A percentile compares a stretch with the other conserved stretches of the same genome.
phyloP scores from a whole-genome alignment of 2,329 filamentous ascomycete species.

The Paracamarosporium sp. region DNA sequence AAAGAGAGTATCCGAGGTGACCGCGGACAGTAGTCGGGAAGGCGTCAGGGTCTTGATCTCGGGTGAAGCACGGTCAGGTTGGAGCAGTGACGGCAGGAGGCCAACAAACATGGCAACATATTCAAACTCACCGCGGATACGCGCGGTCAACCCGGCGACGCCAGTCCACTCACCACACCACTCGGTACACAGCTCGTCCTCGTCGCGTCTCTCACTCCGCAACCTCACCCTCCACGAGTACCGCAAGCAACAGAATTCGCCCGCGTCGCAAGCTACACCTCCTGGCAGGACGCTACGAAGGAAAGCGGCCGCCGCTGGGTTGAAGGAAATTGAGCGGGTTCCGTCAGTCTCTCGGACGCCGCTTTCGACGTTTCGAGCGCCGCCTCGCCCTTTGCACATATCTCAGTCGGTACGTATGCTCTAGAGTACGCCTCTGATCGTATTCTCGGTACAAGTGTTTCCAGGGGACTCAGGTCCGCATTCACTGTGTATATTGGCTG shows the following conservation, averaged over 20 bases:
- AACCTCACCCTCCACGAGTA: slow-evolving; percentile 49
- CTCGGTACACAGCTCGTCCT: slow-evolving; percentile 41
- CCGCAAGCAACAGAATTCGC: slow-evolving; percentile 45
- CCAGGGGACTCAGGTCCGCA: no score
- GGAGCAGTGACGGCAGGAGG: not conserved
- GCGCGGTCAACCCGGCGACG: slow-evolving; percentile 32
- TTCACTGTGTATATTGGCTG: no score
- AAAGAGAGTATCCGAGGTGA: slow-evolving; percentile 8
- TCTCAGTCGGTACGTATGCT: slow-evolving; percentile 30
- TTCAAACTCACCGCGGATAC: slow-evolving; percentile 33
- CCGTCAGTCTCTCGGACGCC: slow-evolving; percentile 21
- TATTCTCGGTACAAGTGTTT: no score
- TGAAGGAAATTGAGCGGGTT: slow-evolving; percentile 41
- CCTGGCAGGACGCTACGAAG: slow-evolving; percentile 44
- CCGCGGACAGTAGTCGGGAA: not conserved
- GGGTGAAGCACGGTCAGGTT: not conserved
- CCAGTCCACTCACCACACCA: slow-evolving; percentile 46
- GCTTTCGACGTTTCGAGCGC: slow-evolving; percentile 18
- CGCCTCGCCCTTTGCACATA: slow-evolving; percentile 29
- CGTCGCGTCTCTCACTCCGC: slow-evolving; percentile 41
- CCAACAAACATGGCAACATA: slow-evolving; percentile 28
- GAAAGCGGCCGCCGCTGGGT: slow-evolving; percentile 41
- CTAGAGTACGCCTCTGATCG: no score
- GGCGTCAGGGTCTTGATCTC: not conserved
- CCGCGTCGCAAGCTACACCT: slow-evolving; percentile 35